A percentile compares a stretch with the other conserved stretches of the same genome.
phyloP scores from a whole-genome alignment of 257 asterid genomes.

The Solanum clarkiae region DNA sequence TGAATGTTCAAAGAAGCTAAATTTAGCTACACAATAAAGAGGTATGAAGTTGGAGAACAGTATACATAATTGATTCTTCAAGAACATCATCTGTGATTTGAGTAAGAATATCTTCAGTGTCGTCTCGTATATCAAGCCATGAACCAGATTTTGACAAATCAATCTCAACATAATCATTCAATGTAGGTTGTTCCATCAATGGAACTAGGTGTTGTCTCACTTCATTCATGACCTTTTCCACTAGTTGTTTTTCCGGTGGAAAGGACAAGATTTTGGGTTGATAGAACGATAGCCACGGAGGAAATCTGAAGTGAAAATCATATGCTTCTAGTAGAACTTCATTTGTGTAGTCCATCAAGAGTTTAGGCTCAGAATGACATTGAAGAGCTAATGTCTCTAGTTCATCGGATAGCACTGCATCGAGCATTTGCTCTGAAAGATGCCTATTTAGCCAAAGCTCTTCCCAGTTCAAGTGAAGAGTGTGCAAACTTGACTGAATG shows the following conservation, averaged over 20 bases:
- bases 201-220: conserved; percentile 37
- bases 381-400: conserved; percentile 9
- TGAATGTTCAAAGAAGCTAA: background rate
- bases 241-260: conserved; percentile 27
- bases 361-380: conserved; percentile 35
- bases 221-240: conserved; percentile 42
- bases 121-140: conserved; percentile 46
- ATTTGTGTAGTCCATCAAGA: conserved; percentile 58
- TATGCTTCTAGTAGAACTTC: conserved; percentile 40
- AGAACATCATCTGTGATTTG: conserved; percentile 50
- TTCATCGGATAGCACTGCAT: conserved; percentile 31
- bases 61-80: conserved; percentile 41
- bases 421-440: conserved; percentile 22
- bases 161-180: conserved; percentile 34
- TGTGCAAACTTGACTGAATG: conserved; percentile 38
- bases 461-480: conserved; percentile 38
- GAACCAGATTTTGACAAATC: conserved; percentile 31
- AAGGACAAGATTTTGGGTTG: conserved; percentile 14
- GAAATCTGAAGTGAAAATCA: conserved; percentile 16
- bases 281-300: conserved; percentile 27
- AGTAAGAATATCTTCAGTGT: conserved; percentile 26
- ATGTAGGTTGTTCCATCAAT: conserved; percentile 16
- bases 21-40: conserved; percentile 8
- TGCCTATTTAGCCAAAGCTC: conserved; percentile 17
- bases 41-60: conserved; percentile 21